A percentile compares a stretch with the other conserved stretches of the same genome.
Conservation (phyloP, 1,284 basidiomycete genomes). For the Heterobasidion parviporum region DNA sequence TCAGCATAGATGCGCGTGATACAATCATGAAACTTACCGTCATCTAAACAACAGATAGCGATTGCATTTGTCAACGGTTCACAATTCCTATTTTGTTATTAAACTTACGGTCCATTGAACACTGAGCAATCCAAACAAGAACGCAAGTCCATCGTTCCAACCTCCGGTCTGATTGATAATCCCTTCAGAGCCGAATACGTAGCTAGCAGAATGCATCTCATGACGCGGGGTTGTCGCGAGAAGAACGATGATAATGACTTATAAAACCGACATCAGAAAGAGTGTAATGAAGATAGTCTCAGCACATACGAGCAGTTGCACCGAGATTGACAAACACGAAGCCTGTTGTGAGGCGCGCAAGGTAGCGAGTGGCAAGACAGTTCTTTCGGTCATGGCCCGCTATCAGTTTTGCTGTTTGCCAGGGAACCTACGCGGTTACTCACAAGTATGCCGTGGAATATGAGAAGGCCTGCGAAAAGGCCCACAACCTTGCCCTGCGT, state of each 20-base stretch:
- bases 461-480: conserved; percentile 62
- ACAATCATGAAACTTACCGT: conserved; percentile 34
- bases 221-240: conserved; percentile 69
- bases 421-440: conserved; percentile 9
- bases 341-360: conserved; percentile 70
- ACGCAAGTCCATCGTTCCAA: conserved; percentile 74
- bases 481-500: conserved; percentile 67
- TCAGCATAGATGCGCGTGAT: neutral
- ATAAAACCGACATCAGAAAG: neutral
- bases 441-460: conserved; percentile 68
- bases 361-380: conserved; percentile 72
- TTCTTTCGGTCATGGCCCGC: conserved; percentile 36
- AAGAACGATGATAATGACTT: conserved; percentile 80
- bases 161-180: conserved; percentile 74
- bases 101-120: conserved; percentile 87
- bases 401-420: neutral
- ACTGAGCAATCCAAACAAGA: conserved; percentile 81
- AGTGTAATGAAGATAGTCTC: neutral
- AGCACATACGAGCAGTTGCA: conserved; percentile 46
- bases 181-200: conserved; percentile 72
- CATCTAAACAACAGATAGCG: conserved; percentile 34
- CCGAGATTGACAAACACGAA: conserved; percentile 90
- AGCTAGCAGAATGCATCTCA: conserved; percentile 75
- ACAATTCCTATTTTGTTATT: no score
- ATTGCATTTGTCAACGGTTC: no score